phyloP scores from a whole-genome alignment of 1,284 basidiomycete species.

The Dichomitus squalens region DNA sequence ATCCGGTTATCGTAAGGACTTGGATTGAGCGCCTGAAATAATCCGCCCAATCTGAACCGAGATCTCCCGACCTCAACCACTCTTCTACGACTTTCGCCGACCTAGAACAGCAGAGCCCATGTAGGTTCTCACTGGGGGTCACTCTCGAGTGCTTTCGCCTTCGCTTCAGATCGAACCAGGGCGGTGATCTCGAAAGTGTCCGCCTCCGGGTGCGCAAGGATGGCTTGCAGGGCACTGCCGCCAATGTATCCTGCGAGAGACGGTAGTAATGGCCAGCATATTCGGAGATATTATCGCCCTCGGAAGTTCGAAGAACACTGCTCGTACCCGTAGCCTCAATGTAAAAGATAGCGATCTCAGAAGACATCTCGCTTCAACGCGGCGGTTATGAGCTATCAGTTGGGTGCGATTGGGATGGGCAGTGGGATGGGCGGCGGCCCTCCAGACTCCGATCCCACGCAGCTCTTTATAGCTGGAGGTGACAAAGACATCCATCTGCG shows the following conservation, averaged over 20 bases:
- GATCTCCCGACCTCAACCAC: no score
- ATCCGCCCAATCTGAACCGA: no score
- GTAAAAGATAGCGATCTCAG: not conserved
- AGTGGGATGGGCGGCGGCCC: no score
- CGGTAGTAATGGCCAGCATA: not conserved
- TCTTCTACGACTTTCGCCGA: conserved; percentile 26
- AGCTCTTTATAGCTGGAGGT: no score
- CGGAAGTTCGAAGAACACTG: not conserved
- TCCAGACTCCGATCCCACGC: no score
- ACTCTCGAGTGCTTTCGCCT: conserved; percentile 25
- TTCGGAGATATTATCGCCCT: no score
- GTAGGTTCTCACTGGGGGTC: conserved; percentile 26
- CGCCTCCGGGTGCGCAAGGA: conserved; percentile 15
- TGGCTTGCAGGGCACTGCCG: conserved; percentile 19
- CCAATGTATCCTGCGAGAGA: conserved; percentile 25
- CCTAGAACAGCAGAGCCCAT: no score
- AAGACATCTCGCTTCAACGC: not conserved
- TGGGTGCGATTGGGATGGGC: no score
- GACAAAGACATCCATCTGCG: no score
- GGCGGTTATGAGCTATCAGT: no score
- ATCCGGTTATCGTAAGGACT: no score
- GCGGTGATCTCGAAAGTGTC: conserved; percentile 21
- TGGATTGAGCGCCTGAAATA: no score
- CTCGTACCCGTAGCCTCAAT: not conserved
- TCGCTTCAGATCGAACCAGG: conserved; percentile 21